Evolutionary conservation across 2,329 filamentous ascomycete genomes (phyloP).

Genomic region (Sclerotinia borealis): DNA sequence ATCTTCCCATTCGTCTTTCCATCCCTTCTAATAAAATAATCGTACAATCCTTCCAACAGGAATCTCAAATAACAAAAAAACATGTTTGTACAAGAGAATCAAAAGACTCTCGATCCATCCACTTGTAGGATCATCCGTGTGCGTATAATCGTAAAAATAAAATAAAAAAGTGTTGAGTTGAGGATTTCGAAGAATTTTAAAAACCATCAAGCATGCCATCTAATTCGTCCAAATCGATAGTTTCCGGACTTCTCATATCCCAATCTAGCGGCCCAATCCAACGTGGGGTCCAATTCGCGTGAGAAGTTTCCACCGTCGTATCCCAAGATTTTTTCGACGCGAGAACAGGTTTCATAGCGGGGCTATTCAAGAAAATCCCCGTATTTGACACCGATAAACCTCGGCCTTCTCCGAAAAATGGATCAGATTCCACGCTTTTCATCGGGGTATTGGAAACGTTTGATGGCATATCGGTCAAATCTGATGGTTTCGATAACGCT

Average conservation of each 20-base stretch:
- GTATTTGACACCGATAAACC: slow-evolving; percentile 16
- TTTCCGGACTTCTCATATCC: slow-evolving; percentile 69
- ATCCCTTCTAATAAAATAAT: slow-evolving; percentile 1
- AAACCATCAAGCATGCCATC: slow-evolving; percentile 76
- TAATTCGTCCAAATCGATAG: slow-evolving; percentile 86
- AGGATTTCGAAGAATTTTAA: slow-evolving; percentile 14
- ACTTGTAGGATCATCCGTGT: slow-evolving; percentile 1
- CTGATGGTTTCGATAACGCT: slow-evolving; percentile 39
- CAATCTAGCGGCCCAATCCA: slow-evolving; percentile 46
- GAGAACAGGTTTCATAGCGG: slow-evolving; percentile 45
- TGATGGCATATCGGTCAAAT: slow-evolving; percentile 21
- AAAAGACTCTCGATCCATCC: neutral
- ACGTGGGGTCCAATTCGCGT: slow-evolving; percentile 16
- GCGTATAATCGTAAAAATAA: neutral
- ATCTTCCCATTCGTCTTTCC: neutral
- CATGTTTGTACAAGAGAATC: slow-evolving; percentile 4
- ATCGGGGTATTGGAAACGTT: slow-evolving; percentile 21
- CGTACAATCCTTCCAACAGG: neutral
- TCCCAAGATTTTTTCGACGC: slow-evolving; percentile 44
- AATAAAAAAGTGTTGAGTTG: neutral
- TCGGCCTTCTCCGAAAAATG: slow-evolving; percentile 32
- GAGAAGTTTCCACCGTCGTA: slow-evolving; percentile 25
- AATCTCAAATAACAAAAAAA: neutral
- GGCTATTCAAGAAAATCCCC: slow-evolving; percentile 40
- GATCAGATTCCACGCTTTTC: slow-evolving; percentile 25